Conservation (phyloP, 306 rosid genomes). For the Medicago lupulina region DNA sequence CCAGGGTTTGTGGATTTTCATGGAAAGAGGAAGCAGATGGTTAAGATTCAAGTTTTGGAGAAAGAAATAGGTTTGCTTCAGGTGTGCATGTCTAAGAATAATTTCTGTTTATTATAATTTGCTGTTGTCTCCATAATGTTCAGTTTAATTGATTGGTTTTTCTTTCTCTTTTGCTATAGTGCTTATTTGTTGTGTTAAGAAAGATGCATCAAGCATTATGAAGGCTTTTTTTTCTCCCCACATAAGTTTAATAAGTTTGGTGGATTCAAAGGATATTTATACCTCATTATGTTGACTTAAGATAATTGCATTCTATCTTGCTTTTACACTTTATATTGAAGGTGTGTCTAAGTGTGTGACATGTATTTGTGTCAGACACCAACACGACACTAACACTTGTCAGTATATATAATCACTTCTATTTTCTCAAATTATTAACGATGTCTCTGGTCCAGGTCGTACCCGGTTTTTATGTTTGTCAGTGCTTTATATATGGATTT, state of each 20-base stretch:
- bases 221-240: no score
- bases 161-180: not conserved
- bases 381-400: not conserved
- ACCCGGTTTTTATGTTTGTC: no score
- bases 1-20: conserved; percentile 48
- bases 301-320: no score
- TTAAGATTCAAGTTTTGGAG: conserved; percentile 57
- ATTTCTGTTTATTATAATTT: not conserved
- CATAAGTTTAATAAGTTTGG: no score
- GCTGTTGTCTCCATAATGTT: not conserved
- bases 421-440: not conserved
- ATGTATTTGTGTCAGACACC: not conserved
- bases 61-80: conserved; percentile 52
- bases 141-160: not conserved
- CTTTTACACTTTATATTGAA: no score
- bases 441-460: not conserved
- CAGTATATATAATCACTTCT: not conserved
- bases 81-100: conserved; percentile 34
- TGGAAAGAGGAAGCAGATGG: conserved; percentile 47
- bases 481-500: no score
- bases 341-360: no score
- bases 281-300: no score
- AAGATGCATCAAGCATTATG: no score
- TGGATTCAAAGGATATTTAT: no score
- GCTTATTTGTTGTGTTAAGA: not conserved